phyloP scores from a whole-genome alignment of 495 filamentous ascomycete genomes.

The Xanthoparmelia taractica region DNA sequence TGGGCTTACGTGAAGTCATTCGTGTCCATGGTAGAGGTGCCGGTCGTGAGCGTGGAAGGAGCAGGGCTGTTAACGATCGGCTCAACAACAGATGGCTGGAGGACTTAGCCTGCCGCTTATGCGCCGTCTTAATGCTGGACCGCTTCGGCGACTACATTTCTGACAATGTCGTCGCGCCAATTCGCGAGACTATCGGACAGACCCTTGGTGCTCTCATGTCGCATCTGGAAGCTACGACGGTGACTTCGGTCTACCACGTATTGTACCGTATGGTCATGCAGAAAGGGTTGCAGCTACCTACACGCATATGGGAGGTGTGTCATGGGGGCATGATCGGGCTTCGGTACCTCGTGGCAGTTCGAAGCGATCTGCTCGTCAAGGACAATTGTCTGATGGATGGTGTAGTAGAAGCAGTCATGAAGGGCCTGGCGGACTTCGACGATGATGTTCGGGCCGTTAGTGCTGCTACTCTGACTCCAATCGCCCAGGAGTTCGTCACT shows the following conservation, averaged over 20 bases:
- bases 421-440: slow-evolving; percentile 80
- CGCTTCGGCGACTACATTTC: slow-evolving; percentile 96
- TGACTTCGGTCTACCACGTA: slow-evolving; percentile 70
- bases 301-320: slow-evolving; percentile 83
- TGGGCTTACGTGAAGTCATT: slow-evolving; percentile 87
- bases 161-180: slow-evolving; percentile 92
- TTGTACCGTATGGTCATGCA: slow-evolving; percentile 90
- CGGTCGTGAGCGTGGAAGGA: slow-evolving; percentile 66
- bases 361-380: slow-evolving; percentile 80
- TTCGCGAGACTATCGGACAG: slow-evolving; percentile 94
- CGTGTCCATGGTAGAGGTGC: slow-evolving; percentile 87
- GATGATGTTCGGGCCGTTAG: slow-evolving; percentile 96
- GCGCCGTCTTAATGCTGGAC: slow-evolving; percentile 94
- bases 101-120: slow-evolving; percentile 83
- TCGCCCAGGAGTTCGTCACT: slow-evolving; percentile 85
- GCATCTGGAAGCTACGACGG: slow-evolving; percentile 65
- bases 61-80: slow-evolving; percentile 62
- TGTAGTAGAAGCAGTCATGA: slow-evolving; percentile 85
- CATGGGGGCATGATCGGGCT: slow-evolving; percentile 97
- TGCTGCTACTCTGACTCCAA: slow-evolving; percentile 90
- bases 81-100: slow-evolving; percentile 82
- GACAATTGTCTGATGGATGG: slow-evolving; percentile 84
- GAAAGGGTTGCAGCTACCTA: slow-evolving; percentile 60
- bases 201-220: slow-evolving; percentile 81
- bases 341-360: slow-evolving; percentile 86